Evolutionary conservation across 2,329 filamentous ascomycete genomes (phyloP).

Genomic region (Diaporthe nobilis): DNA sequence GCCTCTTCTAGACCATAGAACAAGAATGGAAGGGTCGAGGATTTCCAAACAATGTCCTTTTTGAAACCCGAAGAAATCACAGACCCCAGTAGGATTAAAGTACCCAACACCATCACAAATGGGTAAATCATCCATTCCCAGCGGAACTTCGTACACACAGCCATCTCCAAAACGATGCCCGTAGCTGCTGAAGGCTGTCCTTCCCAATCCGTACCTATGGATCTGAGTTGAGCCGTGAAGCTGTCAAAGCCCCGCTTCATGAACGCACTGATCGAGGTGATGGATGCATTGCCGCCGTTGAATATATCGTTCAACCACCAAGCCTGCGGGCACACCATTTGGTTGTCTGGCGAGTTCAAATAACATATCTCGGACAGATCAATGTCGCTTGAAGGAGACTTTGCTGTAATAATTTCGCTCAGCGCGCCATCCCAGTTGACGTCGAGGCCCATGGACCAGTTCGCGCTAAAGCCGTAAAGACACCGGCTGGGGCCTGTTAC

Average conservation of each 20-base stretch:
- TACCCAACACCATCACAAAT: not conserved
- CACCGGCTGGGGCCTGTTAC: conserved; percentile 1
- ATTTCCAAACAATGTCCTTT: conserved; percentile 7
- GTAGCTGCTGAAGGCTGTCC: not conserved
- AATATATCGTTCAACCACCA: conserved; percentile 11
- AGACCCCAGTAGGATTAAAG: not conserved
- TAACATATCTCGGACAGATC: not conserved
- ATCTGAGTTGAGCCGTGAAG: conserved; percentile 2
- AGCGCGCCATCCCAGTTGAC: not conserved
- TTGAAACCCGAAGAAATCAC: conserved; percentile 1
- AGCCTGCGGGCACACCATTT: not conserved
- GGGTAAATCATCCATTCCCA: conserved; percentile 19
- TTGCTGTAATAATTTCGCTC: not conserved
- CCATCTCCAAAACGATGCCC: not conserved
- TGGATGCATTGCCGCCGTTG: not conserved
- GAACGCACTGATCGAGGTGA: not conserved
- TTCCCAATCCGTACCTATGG: conserved; percentile 1
- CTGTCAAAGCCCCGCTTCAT: conserved; percentile 13
- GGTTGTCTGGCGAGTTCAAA: not conserved
- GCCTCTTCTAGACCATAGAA: conserved; percentile 3
- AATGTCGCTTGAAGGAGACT: not conserved
- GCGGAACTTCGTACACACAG: not conserved
- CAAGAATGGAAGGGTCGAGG: not conserved
- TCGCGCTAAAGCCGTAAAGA: not conserved
- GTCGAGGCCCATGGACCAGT: not conserved